phyloP scores from a whole-genome alignment of 1,139 yeast species.

The Geotrichum klebahnii region DNA sequence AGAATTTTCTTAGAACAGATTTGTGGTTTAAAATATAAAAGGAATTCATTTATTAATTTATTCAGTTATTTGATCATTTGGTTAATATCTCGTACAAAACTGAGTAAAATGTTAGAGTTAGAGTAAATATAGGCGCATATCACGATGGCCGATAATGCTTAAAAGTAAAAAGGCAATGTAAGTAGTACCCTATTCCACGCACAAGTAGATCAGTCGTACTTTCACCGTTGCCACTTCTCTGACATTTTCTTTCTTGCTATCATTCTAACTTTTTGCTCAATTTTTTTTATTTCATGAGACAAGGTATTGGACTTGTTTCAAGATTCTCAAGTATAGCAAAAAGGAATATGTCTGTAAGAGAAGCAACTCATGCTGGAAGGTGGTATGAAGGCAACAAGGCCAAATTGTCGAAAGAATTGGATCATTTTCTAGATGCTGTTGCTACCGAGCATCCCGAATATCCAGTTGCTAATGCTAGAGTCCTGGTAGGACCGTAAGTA shows the following conservation, averaged over 20 bases:
- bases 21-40: background rate
- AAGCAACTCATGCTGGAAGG: conserved; percentile 82
- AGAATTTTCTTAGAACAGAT: conserved; percentile 28
- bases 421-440: conserved; percentile 41
- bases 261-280: too few relatives aligned
- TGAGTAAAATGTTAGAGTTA: too few relatives aligned
- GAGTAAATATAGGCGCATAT: too few relatives aligned
- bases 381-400: conserved; percentile 65
- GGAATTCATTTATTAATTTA: background rate
- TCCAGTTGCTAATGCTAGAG: conserved; percentile 55
- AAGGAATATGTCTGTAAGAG: conserved; percentile 42
- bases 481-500: conserved; percentile 51
- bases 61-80: background rate
- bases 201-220: too few relatives aligned
- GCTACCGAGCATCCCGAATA: conserved; percentile 27
- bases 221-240: conserved; percentile 4
- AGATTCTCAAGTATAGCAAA: background rate
- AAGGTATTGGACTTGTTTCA: background rate
- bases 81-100: too few relatives aligned
- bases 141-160: too few relatives aligned
- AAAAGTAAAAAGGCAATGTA: too few relatives aligned
- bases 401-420: conserved; percentile 49
- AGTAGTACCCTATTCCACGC: conserved; percentile 7
- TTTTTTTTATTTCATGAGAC: background rate
- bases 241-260: background rate